phyloP scores from a whole-genome alignment of 345 rosid species.

The Raphanus sativus region DNA sequence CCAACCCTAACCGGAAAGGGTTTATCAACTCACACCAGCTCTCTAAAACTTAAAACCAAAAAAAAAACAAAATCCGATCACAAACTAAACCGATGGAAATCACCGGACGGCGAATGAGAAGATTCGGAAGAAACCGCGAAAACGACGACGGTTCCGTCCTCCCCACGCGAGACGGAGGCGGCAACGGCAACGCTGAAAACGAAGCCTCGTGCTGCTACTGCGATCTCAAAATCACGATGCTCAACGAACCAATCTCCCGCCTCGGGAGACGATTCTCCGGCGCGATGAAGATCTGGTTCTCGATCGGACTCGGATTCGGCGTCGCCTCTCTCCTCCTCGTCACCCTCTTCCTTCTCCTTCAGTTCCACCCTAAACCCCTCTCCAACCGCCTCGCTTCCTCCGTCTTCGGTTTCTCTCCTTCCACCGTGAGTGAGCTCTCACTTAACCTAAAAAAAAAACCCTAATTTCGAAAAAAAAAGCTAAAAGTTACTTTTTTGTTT shows the following conservation, averaged over 20 bases:
- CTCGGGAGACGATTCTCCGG: conserved; percentile 62
- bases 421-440: conserved; percentile 30
- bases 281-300: conserved; percentile 61
- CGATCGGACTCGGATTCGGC: conserved; percentile 76
- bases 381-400: conserved; percentile 27
- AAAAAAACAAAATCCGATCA: neutral
- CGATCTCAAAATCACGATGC: conserved; percentile 51
- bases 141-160: conserved; percentile 5
- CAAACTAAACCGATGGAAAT: conserved; percentile 18
- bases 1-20: conserved; percentile 1
- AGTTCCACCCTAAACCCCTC: conserved; percentile 20
- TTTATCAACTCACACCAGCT: neutral
- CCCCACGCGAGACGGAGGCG: neutral
- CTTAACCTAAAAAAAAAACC: neutral
- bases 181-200: conserved; percentile 13
- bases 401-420: conserved; percentile 47
- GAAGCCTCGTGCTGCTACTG: conserved; percentile 55
- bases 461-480: neutral
- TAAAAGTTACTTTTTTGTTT: neutral
- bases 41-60: neutral
- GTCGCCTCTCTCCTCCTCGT: conserved; percentile 56
- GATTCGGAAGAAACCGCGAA: conserved; percentile 14
- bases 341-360: conserved; percentile 39
- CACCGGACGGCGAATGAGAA: conserved; percentile 40
- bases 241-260: conserved; percentile 53